Evolutionary conservation across 345 rosid genomes (phyloP), one percentile per base, ranked within the genome.

Genomic region (Rhizophora apiculata): DNA sequence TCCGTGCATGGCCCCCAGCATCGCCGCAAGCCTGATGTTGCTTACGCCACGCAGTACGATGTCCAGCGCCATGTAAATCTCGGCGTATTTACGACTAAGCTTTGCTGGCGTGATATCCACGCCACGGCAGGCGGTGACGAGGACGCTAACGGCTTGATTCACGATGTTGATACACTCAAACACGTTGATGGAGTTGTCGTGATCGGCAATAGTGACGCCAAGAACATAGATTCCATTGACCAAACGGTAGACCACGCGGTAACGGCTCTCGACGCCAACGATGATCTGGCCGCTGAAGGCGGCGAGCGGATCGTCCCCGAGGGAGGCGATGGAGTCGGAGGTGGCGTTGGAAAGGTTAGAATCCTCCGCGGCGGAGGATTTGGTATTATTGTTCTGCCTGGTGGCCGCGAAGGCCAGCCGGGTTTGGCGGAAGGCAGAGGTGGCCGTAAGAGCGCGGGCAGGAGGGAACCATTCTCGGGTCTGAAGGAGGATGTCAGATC

Each of bases 401-500:
- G 79, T 52, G 66, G 89, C 81, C 73, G 91, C 81, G 67, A 89
- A 88, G 53, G 97, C 85, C 21, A 78, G 82, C 64, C 97, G 96
- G 65, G 95, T 95, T 62, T 87, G 89, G 21, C 98, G 97, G 80
- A 95, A 95, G 85, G 94, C 81, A 32, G 90, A 86, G 77, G 94
- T 92, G 71, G 98, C 94, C 67, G 87, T 81, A 51, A 95, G 83
- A 77, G 98, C 99, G 51, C 98, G 74, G 10, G 97, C 83, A 0
- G 97, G 98, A 0, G 96, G 96, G 72, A 90, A 89, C 97, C 95
- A 96, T 51, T 96, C 93, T 21, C 91, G 85, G 74, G 98, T 92
- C 72, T 92, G 96, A 65, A 96, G 85, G 60, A 96, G 87, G 78
- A 96, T 85, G 73, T 92, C 95, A 75, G 92, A 85, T 66, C 95